Evolutionary conservation across 495 filamentous ascomycete species (phyloP), one percentile per base, ranked within the genome.

Genomic region (Talaromyces wortmannii): DNA sequence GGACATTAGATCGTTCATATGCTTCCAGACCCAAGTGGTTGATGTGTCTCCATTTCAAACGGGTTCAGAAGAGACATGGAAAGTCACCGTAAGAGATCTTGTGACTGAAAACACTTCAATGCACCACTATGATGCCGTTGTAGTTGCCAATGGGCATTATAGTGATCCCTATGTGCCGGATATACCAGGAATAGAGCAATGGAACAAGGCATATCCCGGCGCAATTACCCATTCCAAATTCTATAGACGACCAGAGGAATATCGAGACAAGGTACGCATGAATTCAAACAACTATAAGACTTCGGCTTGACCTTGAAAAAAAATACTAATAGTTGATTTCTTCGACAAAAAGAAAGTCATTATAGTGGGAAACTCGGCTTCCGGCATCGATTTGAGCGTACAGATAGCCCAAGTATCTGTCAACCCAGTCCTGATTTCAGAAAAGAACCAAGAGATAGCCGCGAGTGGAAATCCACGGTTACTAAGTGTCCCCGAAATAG

Each of bases 61-160:
- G 12, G 56, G 59, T n/a, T 52, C 53, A 8, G 50, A 46, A 6
- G 44, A 63, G 10, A 59, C 46, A 6, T 88, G 85, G 85, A 61
- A 67, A 8, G 61, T 95, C n/a, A 75, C 73, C 5, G 74, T 78
- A 6, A 69, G 62, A 46, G 76, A 83, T 46, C 57, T 83, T n/a
- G 62, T 47, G 1, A 77, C 75, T 0, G 63, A 67, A 6, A 68
- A 58, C 1, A 44, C 59, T 6, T 65, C 63, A 57, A 67, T 67
- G 56, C 55, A 68, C 55, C 47, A 62, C 16, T 78, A 82, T 63
- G 91, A 96, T 69, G 90, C 89, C 10, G 82, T 96, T 5, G 82
- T 94, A 1, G 83, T 92, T n/a, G 89, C 89, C 6, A 90, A 78
- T 57, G 91, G 91, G 1, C 90, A 96, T 62, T 95, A 87, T 65